Conservation (phyloP, 768 basidiomycete genomes). For the Auricularia auricula-judae region DNA sequence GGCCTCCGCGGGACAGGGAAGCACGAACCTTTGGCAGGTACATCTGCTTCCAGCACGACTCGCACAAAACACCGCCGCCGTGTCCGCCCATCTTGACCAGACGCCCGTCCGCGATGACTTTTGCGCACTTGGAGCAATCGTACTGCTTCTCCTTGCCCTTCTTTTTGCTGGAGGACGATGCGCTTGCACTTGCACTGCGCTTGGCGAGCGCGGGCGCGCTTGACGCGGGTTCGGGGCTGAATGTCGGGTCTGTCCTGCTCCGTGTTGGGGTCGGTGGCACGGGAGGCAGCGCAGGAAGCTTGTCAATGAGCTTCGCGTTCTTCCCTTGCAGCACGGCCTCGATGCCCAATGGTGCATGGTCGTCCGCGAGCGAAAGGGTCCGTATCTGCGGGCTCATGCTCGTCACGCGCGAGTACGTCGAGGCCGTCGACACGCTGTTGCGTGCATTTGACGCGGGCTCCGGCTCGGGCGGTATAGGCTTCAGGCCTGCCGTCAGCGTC, state of each 20-base stretch:
- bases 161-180: background rate
- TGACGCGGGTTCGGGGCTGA: background rate
- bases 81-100: background rate
- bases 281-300: background rate
- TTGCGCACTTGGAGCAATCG: background rate
- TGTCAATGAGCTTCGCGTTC: background rate
- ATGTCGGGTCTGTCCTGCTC: background rate
- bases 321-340: background rate
- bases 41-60: constrained; percentile 91
- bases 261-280: background rate
- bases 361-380: background rate
- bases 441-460: no score
- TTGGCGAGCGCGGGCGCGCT: background rate
- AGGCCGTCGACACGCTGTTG: background rate
- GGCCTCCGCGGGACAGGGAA: background rate
- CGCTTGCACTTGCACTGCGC: background rate
- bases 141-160: background rate
- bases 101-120: background rate
- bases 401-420: background rate
- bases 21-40: constrained; percentile 76
- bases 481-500: background rate
- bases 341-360: background rate
- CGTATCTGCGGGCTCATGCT: background rate
- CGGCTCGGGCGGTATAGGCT: background rate
- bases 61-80: constrained; percentile 52